phyloP scores from a whole-genome alignment of 2,329 filamentous ascomycete genomes.

The Colletotrichum limetticola region DNA sequence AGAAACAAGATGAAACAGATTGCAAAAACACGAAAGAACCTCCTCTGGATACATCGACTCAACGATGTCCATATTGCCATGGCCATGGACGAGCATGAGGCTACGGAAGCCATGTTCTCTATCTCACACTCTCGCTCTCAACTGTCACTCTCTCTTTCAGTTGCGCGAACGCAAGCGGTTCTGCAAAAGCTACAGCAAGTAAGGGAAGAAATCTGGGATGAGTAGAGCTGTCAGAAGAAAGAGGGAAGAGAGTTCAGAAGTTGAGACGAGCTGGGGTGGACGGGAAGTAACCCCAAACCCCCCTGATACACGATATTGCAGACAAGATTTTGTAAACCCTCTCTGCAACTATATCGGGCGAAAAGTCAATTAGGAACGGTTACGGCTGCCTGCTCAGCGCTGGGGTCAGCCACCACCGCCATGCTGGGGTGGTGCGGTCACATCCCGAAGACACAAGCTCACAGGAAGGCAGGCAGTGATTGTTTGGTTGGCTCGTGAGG shows the following conservation, averaged over 20 bases:
- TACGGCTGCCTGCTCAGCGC: not conserved
- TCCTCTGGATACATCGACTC: constrained; percentile 16
- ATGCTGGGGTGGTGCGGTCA: not conserved
- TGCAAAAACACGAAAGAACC: constrained; percentile 19
- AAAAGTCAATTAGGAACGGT: not conserved
- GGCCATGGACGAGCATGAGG: constrained; percentile 1
- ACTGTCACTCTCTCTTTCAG: not conserved
- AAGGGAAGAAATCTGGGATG: not conserved
- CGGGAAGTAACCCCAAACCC: constrained; percentile 1
- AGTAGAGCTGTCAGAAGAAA: constrained; percentile 14
- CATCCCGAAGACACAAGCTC: not conserved
- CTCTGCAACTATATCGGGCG: not conserved
- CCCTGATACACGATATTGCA: constrained; percentile 10
- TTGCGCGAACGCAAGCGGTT: not conserved
- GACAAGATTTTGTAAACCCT: not conserved
- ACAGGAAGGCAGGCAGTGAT: not conserved
- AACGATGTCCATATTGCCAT: constrained; percentile 13
- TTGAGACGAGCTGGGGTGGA: constrained; percentile 22
- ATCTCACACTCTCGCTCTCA: not conserved
- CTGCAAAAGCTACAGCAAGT: not conserved
- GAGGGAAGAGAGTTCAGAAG: constrained; percentile 22
- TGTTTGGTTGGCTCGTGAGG: not conserved
- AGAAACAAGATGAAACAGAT: constrained; percentile 14
- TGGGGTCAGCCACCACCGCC: not conserved
- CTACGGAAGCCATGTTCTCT: constrained; percentile 16